Conservation (phyloP, 495 filamentous ascomycete genomes). For the Aspergillus homomorphus region DNA sequence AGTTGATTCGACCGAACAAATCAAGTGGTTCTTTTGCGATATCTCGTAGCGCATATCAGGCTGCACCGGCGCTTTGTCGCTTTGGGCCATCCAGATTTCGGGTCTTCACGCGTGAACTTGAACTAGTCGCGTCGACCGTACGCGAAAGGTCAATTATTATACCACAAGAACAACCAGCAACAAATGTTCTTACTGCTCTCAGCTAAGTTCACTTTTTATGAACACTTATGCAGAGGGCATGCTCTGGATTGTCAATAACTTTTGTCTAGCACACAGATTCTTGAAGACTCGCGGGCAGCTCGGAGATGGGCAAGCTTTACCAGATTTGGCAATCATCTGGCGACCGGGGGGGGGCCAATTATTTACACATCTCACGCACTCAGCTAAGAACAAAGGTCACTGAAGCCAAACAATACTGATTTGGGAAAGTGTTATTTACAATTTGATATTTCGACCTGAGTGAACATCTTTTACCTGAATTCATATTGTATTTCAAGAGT, state of each 20-base stretch:
- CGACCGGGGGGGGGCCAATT: no score
- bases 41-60: neutral
- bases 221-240: neutral
- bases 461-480: no score
- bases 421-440: no score
- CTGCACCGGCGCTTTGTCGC: neutral
- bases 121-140: neutral
- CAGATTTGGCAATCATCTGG: slow-evolving; percentile 7
- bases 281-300: neutral
- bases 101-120: neutral
- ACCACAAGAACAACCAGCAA: neutral
- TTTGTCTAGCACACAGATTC: neutral
- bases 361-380: neutral
- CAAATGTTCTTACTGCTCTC: neutral
- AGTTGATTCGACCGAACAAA: neutral
- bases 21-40: neutral
- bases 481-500: no score
- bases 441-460: no score
- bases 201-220: neutral
- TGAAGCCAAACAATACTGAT: no score
- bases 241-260: neutral
- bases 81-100: neutral
- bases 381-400: no score
- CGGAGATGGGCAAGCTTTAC: slow-evolving; percentile 9
- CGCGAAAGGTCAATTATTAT: neutral